phyloP scores from a whole-genome alignment of 2,329 filamentous ascomycete species.

The Corynespora cassiicola region DNA sequence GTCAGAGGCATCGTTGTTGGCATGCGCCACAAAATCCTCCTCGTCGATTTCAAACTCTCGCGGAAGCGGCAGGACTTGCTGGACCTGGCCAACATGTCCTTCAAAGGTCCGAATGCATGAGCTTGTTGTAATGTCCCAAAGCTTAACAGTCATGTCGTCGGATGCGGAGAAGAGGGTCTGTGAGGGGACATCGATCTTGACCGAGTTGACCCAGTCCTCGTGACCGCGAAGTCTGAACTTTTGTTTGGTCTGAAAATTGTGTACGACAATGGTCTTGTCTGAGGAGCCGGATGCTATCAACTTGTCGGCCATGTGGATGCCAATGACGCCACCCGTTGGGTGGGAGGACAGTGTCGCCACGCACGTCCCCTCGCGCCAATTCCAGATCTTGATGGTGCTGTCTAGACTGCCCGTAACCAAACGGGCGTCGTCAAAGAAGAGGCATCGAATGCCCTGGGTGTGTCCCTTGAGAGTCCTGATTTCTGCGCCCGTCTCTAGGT shows the following conservation, averaged over 20 bases:
- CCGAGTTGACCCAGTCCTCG: conserved; percentile 95
- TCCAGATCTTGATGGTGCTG: conserved; percentile 90
- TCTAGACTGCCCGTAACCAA: conserved; percentile 91
- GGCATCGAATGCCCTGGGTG: conserved; percentile 79
- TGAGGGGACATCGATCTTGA: conserved; percentile 81
- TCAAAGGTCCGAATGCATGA: conserved; percentile 78
- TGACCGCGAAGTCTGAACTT: conserved; percentile 84
- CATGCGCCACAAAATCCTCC: conserved; percentile 59
- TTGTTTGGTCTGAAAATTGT: conserved; percentile 86
- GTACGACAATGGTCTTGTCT: conserved; percentile 89
- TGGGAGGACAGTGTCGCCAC: conserved; percentile 83
- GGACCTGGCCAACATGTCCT: conserved; percentile 93
- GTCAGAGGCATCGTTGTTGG: conserved; percentile 60
- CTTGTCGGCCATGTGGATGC: conserved; percentile 84
- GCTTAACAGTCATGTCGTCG: conserved; percentile 87
- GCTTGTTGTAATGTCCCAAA: conserved; percentile 91
- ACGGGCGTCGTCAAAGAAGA: conserved; percentile 93
- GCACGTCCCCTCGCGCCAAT: conserved; percentile 90
- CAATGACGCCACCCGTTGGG: conserved; percentile 80
- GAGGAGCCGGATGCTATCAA: conserved; percentile 88
- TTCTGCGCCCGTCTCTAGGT: conserved; percentile 85
- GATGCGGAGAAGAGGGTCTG: conserved; percentile 91
- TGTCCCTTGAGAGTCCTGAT: conserved; percentile 86
- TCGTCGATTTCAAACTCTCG: conserved; percentile 90
- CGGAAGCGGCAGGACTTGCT: conserved; percentile 85